Evolutionary conservation across 352 stramenopile species (phyloP).

Genomic region (Phytophthora sp.): DNA sequence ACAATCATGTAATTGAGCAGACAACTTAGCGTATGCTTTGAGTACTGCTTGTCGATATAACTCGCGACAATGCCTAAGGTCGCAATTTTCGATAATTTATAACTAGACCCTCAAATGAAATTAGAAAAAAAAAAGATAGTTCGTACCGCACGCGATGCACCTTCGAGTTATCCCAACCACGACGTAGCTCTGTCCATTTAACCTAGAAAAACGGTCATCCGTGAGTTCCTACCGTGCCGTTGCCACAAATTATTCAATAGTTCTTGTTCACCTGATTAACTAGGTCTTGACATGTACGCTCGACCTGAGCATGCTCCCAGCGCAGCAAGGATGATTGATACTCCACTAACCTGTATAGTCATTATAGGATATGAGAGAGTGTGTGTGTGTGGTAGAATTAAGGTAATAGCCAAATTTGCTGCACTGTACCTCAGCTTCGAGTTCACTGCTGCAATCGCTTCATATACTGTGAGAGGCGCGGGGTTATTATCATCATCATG

Average conservation of each 20-base stretch:
- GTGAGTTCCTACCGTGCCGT: too few species aligned
- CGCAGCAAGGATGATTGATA: slow-evolving; percentile 7
- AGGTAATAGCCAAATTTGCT: not conserved
- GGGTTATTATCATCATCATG: not conserved
- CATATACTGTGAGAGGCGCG: slow-evolving; percentile 25
- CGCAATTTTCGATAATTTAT: not conserved
- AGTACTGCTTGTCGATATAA: slow-evolving; percentile 24
- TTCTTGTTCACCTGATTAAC: slow-evolving; percentile 17
- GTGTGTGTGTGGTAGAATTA: too few species aligned
- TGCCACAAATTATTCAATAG: not conserved
- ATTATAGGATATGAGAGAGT: too few species aligned
- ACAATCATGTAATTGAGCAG: slow-evolving; percentile 6
- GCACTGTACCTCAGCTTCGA: slow-evolving; percentile 24
- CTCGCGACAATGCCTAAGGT: slow-evolving; percentile 31
- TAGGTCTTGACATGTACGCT: slow-evolving; percentile 19
- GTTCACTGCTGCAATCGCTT: slow-evolving; percentile 29
- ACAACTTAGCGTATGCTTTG: slow-evolving; percentile 10
- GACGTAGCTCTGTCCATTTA: slow-evolving; percentile 28
- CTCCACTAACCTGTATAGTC: slow-evolving; percentile 4
- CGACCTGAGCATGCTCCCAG: slow-evolving; percentile 19
- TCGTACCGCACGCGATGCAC: slow-evolving; percentile 33
- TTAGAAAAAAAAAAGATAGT: not conserved
- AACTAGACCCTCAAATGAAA: not conserved
- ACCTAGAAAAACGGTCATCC: too few species aligned
- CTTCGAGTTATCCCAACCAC: slow-evolving; percentile 16